Evolutionary conservation across 352 stramenopile genomes (phyloP).

Genomic region (Detonula confervacea): DNA sequence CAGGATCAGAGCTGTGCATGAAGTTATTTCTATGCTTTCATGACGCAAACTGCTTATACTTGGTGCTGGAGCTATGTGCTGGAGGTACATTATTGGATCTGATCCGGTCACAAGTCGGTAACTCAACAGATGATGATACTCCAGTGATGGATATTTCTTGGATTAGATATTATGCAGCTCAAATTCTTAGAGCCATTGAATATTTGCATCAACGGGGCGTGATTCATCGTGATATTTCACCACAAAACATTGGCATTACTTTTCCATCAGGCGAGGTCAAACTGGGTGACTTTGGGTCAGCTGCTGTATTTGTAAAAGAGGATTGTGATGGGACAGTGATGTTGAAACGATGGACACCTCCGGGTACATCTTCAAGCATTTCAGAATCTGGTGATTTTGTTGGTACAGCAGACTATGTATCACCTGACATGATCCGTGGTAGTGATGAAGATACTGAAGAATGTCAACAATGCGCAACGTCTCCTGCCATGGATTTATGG

Average conservation of each 20-base stretch:
- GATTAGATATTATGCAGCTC: conserved; percentile 32
- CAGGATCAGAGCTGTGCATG: conserved; percentile 19
- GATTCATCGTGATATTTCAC: conserved; percentile 38
- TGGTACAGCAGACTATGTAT: conserved; percentile 36
- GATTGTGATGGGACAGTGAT: not conserved
- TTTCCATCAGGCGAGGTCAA: conserved; percentile 31
- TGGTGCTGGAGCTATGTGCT: conserved; percentile 40
- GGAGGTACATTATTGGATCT: conserved; percentile 44
- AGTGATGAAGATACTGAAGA: not conserved
- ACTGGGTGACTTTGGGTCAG: conserved; percentile 41
- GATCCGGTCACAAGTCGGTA: conserved; percentile 8
- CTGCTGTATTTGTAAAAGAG: conserved; percentile 17
- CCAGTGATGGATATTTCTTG: conserved; percentile 25
- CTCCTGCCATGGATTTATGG: conserved; percentile 40
- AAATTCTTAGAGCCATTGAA: conserved; percentile 41
- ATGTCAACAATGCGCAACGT: not conserved
- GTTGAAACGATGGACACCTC: conserved; percentile 9
- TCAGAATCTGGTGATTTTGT: conserved; percentile 28
- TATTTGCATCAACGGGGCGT: conserved; percentile 33
- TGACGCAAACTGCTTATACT: conserved; percentile 35
- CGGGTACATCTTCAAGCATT: not conserved
- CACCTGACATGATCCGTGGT: conserved; percentile 42
- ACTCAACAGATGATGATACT: not conserved
- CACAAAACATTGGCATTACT: conserved; percentile 34
- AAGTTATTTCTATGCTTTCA: conserved; percentile 45